A percentile compares a stretch with the other conserved stretches of the same genome.
Evolutionary conservation across 306 rosid species (phyloP).

Genomic region (Trifolium repens): DNA sequence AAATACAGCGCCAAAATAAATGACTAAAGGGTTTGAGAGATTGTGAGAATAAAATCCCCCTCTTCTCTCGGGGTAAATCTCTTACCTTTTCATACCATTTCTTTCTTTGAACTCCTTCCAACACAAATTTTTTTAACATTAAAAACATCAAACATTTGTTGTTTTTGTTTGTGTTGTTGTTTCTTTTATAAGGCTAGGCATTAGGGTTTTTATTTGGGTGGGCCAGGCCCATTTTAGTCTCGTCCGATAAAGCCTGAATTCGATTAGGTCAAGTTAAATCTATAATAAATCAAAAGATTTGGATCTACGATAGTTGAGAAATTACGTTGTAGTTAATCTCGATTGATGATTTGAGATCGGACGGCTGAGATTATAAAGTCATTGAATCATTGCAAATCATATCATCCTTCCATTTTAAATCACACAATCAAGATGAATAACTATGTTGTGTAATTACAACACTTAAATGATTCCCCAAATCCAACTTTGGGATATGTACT

Average conservation of each 20-base stretch:
- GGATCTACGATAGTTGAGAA: neutral
- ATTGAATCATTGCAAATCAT: neutral
- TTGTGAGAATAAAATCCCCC: neutral
- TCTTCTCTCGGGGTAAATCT: neutral
- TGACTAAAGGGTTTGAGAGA: conserved; percentile 21
- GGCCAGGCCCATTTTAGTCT: neutral
- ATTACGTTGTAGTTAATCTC: neutral
- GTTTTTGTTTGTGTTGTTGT: neutral
- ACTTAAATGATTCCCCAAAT: too few relatives aligned
- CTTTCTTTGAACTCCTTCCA: neutral
- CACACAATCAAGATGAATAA: neutral
- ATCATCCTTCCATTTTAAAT: neutral
- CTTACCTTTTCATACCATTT: conserved; percentile 20
- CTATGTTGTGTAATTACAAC: neutral
- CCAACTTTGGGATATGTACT: neutral
- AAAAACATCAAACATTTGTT: neutral
- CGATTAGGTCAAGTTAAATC: neutral
- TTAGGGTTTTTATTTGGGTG: neutral
- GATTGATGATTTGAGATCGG: neutral
- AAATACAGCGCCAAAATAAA: conserved; percentile 6
- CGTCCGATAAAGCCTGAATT: neutral
- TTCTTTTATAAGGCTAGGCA: neutral
- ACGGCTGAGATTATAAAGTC: neutral
- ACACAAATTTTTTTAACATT: neutral
- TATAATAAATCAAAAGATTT: neutral